Base-by-base conservation (phyloP, 2,329 filamentous ascomycete species). In the Cordyceps sp. region DNA sequence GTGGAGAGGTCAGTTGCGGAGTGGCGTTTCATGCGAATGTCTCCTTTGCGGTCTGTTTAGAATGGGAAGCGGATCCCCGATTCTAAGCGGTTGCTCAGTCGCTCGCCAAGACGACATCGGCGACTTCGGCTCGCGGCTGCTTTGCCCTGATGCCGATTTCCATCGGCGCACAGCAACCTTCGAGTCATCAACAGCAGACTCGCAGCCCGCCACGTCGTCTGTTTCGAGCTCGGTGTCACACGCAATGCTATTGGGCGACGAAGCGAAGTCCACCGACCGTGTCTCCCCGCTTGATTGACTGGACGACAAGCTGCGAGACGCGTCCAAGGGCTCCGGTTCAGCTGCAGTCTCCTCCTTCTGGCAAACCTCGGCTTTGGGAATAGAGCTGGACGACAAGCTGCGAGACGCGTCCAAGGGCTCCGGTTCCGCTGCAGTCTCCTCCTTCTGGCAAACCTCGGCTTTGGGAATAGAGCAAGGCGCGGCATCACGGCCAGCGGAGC, bases 211-310 rank as follows among this genome's bases (percentile, higher is more conserved):
- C 5, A 18, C 16, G n/a, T 9, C 19, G 3, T 5, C 3, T 10
- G 9, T 13, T 8, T 34, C 23, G 13, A 13, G 15, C 4, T 10
- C 27, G 8, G 26, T 16, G 15, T 33, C 29, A 12, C 31, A 27
- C 5, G 40, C 37, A 8, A 48, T 26, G 12, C 33, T 39, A 25
- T 42, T 45, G 19, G 40, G 30, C 3, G 47, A 42, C 3, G 41
- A 45, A 15, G 40, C 32, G 24, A 46, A 45, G 8, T 37, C 22
- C 9, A 46, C 43, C 12, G 24, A 12, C 12, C 13, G 7, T 21
- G 15, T 12, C 31, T 24, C 23, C 10, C 14, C 23, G 23, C 23
- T 24, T 13, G 23, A 13, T n/a, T 24, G 23, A 24, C 12, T 13
- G 10, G 14, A 4, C 5, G 23, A 24, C 14, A 24, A 24, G 23